Evolutionary conservation across 1,284 basidiomycete species (phyloP), one percentile per base, ranked within the genome.

Genomic region (Cutaneotrichosporon sp.): DNA sequence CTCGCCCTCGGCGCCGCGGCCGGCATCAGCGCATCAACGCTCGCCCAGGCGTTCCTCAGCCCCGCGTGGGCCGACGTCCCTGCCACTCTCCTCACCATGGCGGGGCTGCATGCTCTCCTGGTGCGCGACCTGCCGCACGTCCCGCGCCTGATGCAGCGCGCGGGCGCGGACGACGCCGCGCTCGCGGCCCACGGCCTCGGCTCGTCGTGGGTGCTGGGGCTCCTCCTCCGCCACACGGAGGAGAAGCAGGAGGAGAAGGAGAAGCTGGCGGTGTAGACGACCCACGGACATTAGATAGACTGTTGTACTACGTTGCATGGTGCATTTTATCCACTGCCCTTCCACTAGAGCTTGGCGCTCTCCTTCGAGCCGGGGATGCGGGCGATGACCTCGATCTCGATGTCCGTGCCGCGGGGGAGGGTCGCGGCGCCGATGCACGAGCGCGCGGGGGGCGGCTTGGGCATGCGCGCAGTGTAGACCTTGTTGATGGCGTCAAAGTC

Each of bases 351-450:
- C 59, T 67, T 69, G 24, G 67, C 64, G 9, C 55, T n/a, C n/a
- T n/a, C n/a, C n/a, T n/a, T n/a, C n/a, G n/a, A n/a, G n/a, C n/a
- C 31, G 6, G 72, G 67, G 20, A 70, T 43, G 9, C 64, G 62
- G 24, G 86, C 87, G 38, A 85, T 80, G 63, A 84, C 86, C 69
- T 88, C 87, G 38, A 88, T 84, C 80, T 88, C 86, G 42, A 88
- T 81, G 62, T 81, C 82, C 8, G 84, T 85, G 7, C 83, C 83
- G 58, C 84, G 57, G 0, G 87, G 86, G 33, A 88, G 81, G 4
- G 79, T 73, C 1, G 80, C 81, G 14, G 87, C 87, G 6, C 85
- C 86, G 38, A 89, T 78, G 69, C 86, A 87, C n/a, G 85, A 86
- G 47, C 86, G 81, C 10, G 86, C 85, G n/a, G 86, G 86, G 62